A percentile compares a stretch with the other conserved stretches of the same genome.
phyloP scores from a whole-genome alignment of 169 alveolate species.

The Plasmodium knowlesi region DNA sequence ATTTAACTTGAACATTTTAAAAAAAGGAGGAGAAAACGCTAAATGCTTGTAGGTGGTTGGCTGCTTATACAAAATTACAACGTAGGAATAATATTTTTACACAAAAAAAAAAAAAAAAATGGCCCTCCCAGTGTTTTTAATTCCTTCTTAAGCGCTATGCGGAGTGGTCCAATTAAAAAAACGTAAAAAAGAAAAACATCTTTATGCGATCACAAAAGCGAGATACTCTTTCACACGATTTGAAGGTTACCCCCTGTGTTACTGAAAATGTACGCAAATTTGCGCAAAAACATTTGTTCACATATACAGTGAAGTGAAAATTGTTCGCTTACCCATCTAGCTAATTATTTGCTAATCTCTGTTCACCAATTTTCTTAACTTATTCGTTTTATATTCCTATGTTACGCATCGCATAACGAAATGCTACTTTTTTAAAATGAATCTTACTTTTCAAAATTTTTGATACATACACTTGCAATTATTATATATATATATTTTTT shows the following conservation, averaged over 20 bases:
- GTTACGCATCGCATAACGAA: background rate
- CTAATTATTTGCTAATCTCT: background rate
- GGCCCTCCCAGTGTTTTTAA: background rate
- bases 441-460: background rate
- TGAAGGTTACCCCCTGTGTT: background rate
- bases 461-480: background rate
- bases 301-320: background rate
- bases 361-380: background rate
- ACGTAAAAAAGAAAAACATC: background rate
- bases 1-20: slow-evolving; percentile 65
- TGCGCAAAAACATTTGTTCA: background rate
- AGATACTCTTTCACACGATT: background rate
- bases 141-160: background rate
- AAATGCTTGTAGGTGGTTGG: background rate
- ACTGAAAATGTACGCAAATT: background rate
- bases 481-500: too few species aligned
- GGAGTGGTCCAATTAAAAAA: background rate
- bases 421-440: background rate
- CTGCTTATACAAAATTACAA: background rate
- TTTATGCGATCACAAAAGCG: background rate
- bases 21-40: background rate
- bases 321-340: background rate
- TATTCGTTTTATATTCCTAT: background rate
- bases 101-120: slow-evolving; percentile 2
- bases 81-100: background rate